Percentiles rank a stretch among this genome's conserved stretches.
These are phyloP conservation scores for Astrephomene gubernaculifera DNA, from an alignment of 139 green algal species.

Conservation along the genomic window DNA sequence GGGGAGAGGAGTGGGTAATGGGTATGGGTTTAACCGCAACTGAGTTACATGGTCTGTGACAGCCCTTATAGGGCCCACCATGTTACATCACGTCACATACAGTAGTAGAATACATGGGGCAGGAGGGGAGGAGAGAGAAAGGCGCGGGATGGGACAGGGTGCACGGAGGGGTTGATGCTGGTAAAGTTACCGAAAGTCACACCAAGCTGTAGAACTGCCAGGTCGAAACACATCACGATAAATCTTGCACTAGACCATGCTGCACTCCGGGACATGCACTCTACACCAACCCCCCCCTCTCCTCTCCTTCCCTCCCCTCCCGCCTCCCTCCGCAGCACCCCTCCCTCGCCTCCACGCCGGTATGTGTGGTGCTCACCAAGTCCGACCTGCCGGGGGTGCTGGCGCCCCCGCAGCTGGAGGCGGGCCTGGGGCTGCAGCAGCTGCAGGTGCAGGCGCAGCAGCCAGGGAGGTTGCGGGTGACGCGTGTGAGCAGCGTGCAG, in stretches of 20 bases:
- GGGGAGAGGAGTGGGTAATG: too few relatives aligned
- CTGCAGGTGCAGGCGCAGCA: slow-evolving; percentile 24
- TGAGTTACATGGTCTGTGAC: background rate
- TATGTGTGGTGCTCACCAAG: slow-evolving; percentile 28
- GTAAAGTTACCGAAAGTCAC: background rate
- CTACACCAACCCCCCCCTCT: background rate
- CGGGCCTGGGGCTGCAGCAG: slow-evolving; percentile 2
- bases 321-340: background rate
- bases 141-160: background rate
- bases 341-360: background rate
- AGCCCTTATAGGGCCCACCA: too few relatives aligned
- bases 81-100: too few relatives aligned
- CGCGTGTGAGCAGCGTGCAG: background rate
- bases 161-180: background rate
- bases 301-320: background rate
- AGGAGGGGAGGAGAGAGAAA: too few relatives aligned
- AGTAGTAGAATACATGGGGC: too few relatives aligned
- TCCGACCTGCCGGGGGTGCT: background rate
- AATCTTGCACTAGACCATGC: too few relatives aligned
- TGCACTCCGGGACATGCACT: too few relatives aligned
- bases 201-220: too few relatives aligned
- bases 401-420: background rate
- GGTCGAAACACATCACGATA: too few relatives aligned
- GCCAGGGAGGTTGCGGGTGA: background rate
- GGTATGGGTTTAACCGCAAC: background rate